A percentile compares a stretch with the other conserved stretches of the same genome.
Evolutionary conservation across 495 filamentous ascomycete species (phyloP).

Genomic region (Neurospora terricola): DNA sequence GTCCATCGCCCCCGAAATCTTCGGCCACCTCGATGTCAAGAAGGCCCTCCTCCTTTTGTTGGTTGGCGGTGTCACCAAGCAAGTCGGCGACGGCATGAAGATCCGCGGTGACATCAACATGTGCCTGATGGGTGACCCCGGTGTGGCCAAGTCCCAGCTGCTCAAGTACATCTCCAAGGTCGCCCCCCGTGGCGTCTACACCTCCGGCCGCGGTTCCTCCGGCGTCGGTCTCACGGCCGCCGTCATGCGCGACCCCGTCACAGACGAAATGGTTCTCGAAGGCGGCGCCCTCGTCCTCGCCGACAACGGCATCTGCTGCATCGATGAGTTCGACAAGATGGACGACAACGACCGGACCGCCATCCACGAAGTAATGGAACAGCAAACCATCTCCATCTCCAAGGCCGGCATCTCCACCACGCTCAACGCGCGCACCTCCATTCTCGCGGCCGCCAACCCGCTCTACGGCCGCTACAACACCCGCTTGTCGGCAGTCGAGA

Average conservation of each 20-base stretch:
- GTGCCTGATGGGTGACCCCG: slow-evolving; percentile 97
- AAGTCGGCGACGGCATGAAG: slow-evolving; percentile 95
- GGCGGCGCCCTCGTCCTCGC: slow-evolving; percentile 92
- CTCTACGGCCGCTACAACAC: slow-evolving; percentile 98
- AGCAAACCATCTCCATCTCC: slow-evolving; percentile 97
- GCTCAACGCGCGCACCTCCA: slow-evolving; percentile 90
- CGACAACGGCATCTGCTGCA: slow-evolving; percentile 98
- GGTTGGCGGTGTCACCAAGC: slow-evolving; percentile 92
- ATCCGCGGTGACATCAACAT: slow-evolving; percentile 98
- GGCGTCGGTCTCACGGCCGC: slow-evolving; percentile 96
- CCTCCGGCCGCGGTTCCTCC: slow-evolving; percentile 88
- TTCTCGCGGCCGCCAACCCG: slow-evolving; percentile 95
- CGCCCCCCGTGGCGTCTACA: slow-evolving; percentile 93
- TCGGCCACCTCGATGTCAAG: slow-evolving; percentile 92
- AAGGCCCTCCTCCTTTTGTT: slow-evolving; percentile 90
- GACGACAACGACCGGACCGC: slow-evolving; percentile 92
- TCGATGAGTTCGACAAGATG: slow-evolving; percentile 99
- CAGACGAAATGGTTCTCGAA: slow-evolving; percentile 97
- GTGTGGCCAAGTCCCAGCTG: slow-evolving; percentile 97
- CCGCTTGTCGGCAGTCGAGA: slow-evolving; percentile 89
- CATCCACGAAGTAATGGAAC: slow-evolving; percentile 99
- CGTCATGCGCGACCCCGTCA: slow-evolving; percentile 97
- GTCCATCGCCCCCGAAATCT: slow-evolving; percentile 96
- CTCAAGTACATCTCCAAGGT: slow-evolving; percentile 98
- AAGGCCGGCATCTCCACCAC: slow-evolving; percentile 97